A percentile compares a stretch with the other conserved stretches of the same genome.
Conservation (phyloP, 2,329 filamentous ascomycete genomes). For the Orbilia oligospora region DNA sequence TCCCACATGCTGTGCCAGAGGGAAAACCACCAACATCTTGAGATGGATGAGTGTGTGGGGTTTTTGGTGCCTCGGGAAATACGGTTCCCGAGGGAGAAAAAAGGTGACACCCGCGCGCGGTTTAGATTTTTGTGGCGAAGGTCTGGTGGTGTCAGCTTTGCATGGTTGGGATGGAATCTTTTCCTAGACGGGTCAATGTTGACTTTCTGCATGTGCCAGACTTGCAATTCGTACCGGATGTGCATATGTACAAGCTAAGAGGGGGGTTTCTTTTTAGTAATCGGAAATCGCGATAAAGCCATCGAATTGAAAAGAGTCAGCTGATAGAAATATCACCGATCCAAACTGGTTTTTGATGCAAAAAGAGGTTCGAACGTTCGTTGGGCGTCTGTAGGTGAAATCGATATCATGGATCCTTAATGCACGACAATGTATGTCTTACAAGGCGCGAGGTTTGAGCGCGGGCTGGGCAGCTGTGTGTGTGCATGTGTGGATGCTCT, state of each 20-base stretch:
- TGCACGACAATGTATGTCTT: conserved; percentile 31
- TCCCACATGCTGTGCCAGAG: conserved; percentile 24
- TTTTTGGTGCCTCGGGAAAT: conserved; percentile 20
- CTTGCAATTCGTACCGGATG: conserved; percentile 33
- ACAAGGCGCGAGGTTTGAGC: conserved; percentile 30
- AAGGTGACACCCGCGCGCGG: conserved; percentile 9
- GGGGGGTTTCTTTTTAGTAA: conserved; percentile 24
- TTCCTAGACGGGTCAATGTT: conserved; percentile 22
- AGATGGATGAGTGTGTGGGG: conserved; percentile 16
- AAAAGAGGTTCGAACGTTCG: neutral
- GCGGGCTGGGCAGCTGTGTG: neutral
- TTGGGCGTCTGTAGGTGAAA: conserved; percentile 21
- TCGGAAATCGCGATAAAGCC: conserved; percentile 30
- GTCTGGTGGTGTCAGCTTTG: conserved; percentile 54
- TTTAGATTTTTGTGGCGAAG: conserved; percentile 21
- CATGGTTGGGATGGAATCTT: conserved; percentile 32
- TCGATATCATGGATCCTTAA: conserved; percentile 23
- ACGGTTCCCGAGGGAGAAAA: conserved; percentile 1
- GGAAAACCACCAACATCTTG: neutral
- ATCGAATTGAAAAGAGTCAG: conserved; percentile 19
- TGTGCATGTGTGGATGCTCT: conserved; percentile 7
- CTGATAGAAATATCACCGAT: conserved; percentile 44
- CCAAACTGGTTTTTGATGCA: conserved; percentile 3
- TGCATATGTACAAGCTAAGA: neutral
- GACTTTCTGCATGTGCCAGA: conserved; percentile 22